Percentiles rank a stretch among this genome's conserved stretches.
Evolutionary conservation across 805 yeast genomes (phyloP).

Genomic region (Scheffersomyces amazonensis): DNA sequence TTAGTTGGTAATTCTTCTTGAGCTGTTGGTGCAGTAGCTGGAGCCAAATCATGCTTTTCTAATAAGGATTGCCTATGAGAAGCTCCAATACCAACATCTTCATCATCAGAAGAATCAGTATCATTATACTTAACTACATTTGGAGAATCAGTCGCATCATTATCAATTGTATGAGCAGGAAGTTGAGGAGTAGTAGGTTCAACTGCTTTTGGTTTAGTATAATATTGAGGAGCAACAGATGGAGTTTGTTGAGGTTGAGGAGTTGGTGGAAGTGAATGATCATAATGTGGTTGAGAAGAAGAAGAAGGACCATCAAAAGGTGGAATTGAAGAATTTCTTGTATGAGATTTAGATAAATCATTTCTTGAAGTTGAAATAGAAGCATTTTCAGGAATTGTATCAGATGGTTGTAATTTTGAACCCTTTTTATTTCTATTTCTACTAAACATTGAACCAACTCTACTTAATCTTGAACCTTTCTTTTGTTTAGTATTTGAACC

Average conservation of each 20-base stretch:
- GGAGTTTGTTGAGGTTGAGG: background rate
- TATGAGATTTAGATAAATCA: conserved; percentile 3
- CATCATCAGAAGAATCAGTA: conserved; percentile 20
- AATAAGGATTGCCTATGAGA: conserved; percentile 27
- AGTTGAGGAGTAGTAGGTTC: conserved; percentile 7
- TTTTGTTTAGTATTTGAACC: background rate
- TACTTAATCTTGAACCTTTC: conserved; percentile 50
- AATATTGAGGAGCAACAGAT: conserved; percentile 2
- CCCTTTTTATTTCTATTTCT: conserved; percentile 45
- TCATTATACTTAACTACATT: conserved; percentile 32
- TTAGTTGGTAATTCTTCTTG: background rate
- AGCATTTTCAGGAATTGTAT: conserved; percentile 32
- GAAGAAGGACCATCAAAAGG: conserved; percentile 12
- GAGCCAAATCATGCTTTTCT: conserved; percentile 28
- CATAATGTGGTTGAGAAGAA: background rate
- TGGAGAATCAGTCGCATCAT: conserved; percentile 22
- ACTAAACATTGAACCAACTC: conserved; percentile 74
- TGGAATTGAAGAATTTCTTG: conserved; percentile 9
- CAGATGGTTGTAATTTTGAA: conserved; percentile 10
- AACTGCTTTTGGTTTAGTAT: conserved; percentile 1
- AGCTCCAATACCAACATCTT: conserved; percentile 11
- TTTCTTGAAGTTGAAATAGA: conserved; percentile 17
- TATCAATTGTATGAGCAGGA: conserved; percentile 6
- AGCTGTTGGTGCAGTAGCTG: conserved; percentile 2
- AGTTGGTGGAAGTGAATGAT: conserved; percentile 1